Percentiles rank a stretch among this genome's conserved stretches.
These are phyloP conservation scores for Leccinum cinnamomeum DNA, from an alignment of 1,284 basidiomycete genomes.

Conservation along the genomic window DNA sequence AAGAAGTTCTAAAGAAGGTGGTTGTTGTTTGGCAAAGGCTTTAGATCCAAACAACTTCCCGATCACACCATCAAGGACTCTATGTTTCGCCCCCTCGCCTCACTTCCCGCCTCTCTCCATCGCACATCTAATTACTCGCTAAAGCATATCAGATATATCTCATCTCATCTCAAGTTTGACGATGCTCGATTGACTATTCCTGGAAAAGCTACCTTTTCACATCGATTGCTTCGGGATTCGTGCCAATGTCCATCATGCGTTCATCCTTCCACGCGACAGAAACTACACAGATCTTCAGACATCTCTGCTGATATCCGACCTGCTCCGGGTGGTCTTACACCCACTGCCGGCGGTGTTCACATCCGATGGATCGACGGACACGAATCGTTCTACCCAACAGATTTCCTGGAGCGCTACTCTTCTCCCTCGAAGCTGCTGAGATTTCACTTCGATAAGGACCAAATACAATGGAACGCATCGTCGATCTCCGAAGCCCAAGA, in stretches of 20 bases:
- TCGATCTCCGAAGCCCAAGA: conserved; percentile 37
- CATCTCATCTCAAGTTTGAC: conserved; percentile 13
- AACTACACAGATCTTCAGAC: conserved; percentile 72
- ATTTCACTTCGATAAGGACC: conserved; percentile 38
- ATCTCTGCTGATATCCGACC: conserved; percentile 45
- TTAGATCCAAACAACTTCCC: conserved; percentile 32
- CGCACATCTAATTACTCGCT: background rate
- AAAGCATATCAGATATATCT: conserved; percentile 8
- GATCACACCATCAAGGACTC: background rate
- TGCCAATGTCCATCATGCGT: conserved; percentile 55
- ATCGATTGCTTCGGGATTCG: conserved; percentile 50
- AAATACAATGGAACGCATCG: background rate
- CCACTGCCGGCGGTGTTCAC: conserved; percentile 43
- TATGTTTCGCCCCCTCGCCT: conserved; percentile 15
- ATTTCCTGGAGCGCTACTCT: conserved; percentile 54
- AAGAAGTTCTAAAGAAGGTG: background rate
- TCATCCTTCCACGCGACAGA: conserved; percentile 76
- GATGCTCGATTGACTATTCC: conserved; percentile 20
- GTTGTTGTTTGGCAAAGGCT: conserved; percentile 30
- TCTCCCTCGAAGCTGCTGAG: conserved; percentile 30
- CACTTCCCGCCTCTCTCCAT: background rate
- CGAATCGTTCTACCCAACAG: conserved; percentile 47
- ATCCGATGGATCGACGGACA: conserved; percentile 64
- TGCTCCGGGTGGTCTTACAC: conserved; percentile 37
- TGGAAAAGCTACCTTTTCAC: conserved; percentile 47